Percentiles rank a stretch among this genome's conserved stretches.
phyloP scores from a whole-genome alignment of 1,139 yeast species.

The Scheffersomyces stambukii region DNA sequence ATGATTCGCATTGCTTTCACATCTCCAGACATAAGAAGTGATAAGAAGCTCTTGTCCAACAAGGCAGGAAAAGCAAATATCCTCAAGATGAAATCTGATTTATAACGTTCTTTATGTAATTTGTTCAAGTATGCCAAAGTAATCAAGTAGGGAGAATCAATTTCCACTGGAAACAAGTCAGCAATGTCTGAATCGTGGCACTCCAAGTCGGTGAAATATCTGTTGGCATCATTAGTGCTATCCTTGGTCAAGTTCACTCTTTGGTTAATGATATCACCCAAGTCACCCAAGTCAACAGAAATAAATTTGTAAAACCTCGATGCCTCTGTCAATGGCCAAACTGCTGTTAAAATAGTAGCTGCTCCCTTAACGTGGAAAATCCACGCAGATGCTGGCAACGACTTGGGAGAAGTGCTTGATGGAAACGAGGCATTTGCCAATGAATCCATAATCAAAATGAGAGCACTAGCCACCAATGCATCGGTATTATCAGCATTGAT shows the following conservation, averaged over 20 bases:
- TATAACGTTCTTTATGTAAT: conserved; percentile 74
- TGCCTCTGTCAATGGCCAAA: conserved; percentile 84
- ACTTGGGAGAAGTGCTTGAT: conserved; percentile 52
- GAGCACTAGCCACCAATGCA: conserved; percentile 88
- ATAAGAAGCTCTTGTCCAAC: conserved; percentile 72
- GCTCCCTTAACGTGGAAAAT: conserved; percentile 96
- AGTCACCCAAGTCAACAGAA: conserved; percentile 75
- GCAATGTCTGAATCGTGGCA: conserved; percentile 85
- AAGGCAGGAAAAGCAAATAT: conserved; percentile 94
- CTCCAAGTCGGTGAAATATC: conserved; percentile 55
- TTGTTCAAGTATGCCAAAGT: conserved; percentile 85
- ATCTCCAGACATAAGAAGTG: conserved; percentile 79
- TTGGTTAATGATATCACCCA: conserved; percentile 73
- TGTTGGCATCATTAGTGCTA: conserved; percentile 7
- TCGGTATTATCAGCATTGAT: conserved; percentile 84
- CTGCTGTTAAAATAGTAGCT: conserved; percentile 89
- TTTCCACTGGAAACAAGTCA: conserved; percentile 81
- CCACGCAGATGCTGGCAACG: conserved; percentile 93
- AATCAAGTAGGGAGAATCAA: conserved; percentile 78
- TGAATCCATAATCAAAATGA: conserved; percentile 86
- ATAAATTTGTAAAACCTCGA: conserved; percentile 72
- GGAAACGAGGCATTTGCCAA: conserved; percentile 89
- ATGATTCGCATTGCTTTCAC: conserved; percentile 83
- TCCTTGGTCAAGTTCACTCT: conserved; percentile 22
- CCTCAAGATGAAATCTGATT: conserved; percentile 79